Evolutionary conservation across 1,284 basidiomycete genomes (phyloP).

Genomic region (Rhodotorula sp.): DNA sequence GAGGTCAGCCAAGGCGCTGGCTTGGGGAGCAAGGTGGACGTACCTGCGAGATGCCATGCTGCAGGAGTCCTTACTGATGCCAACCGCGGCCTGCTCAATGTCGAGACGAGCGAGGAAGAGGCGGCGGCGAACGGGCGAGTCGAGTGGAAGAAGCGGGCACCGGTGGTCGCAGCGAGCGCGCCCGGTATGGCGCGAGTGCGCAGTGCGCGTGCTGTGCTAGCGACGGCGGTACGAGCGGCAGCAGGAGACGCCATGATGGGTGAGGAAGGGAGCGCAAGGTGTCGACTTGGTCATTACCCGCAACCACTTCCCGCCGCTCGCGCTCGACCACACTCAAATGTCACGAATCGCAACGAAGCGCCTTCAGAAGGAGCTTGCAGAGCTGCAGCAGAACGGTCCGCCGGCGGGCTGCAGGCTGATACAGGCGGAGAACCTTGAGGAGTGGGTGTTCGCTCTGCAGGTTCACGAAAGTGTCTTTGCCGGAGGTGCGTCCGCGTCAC

Average conservation of each 20-base stretch:
- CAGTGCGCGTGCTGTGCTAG: neutral
- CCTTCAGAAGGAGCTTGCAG: constrained; percentile 35
- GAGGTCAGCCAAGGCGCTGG: constrained; percentile 1
- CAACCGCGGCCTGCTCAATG: neutral
- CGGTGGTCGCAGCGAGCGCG: neutral
- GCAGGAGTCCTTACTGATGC: accelerated
- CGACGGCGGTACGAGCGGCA: too few relatives aligned
- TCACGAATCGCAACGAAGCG: constrained; percentile 35
- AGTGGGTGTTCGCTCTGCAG: constrained; percentile 27
- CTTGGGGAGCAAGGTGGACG: neutral
- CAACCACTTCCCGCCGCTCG: too few relatives aligned
- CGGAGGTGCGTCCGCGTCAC: constrained; percentile 18
- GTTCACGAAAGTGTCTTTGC: constrained; percentile 31
- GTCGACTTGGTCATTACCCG: neutral
- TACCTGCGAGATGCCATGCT: constrained; percentile 10
- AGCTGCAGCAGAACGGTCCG: constrained; percentile 29
- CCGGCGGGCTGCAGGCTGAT: constrained; percentile 32
- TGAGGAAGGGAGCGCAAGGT: neutral
- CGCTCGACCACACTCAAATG: too few relatives aligned
- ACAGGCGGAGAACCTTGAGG: constrained; percentile 33
- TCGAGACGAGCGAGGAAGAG: neutral
- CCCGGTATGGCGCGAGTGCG: neutral
- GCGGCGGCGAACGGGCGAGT: neutral
- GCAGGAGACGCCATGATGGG: too few relatives aligned
- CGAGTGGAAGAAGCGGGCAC: neutral